Evolutionary conservation across 345 rosid genomes (phyloP).

Genomic region (Nephelium lappaceum): DNA sequence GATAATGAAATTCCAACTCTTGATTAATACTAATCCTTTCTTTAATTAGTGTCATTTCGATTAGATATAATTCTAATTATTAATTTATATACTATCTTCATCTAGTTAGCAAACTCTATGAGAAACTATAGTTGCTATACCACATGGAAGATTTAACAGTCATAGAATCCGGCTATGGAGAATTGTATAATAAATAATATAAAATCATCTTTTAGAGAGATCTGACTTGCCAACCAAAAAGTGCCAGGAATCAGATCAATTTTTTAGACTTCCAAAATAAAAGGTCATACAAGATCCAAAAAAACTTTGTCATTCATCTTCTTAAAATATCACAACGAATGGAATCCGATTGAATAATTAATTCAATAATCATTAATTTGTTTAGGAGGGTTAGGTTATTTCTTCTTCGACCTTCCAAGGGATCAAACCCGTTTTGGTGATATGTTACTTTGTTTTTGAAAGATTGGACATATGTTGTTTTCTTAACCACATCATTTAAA

Average conservation of each 20-base stretch:
- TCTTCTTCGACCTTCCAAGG: slow-evolving; percentile 26
- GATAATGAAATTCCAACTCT: slow-evolving; percentile 9
- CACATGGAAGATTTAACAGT: slow-evolving; percentile 6
- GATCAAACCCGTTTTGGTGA: slow-evolving; percentile 5
- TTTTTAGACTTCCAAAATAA: not conserved
- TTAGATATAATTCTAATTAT: not conserved
- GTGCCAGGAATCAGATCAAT: not conserved
- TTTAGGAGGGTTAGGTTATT: slow-evolving; percentile 27
- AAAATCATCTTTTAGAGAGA: not conserved
- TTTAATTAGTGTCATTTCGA: not conserved
- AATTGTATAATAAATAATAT: not conserved
- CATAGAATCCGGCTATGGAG: not conserved
- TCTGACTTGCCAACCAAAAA: slow-evolving; percentile 21
- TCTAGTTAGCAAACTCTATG: no score
- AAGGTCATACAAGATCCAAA: slow-evolving; percentile 27
- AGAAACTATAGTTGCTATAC: not conserved
- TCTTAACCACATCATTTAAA: slow-evolving; percentile 6
- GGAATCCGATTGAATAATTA: slow-evolving; percentile 4
- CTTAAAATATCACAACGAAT: not conserved
- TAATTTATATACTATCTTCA: not conserved
- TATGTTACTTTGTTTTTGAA: no score
- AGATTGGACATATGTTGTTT: slow-evolving; percentile 2
- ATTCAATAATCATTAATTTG: not conserved
- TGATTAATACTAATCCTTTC: not conserved
- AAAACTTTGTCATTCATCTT: slow-evolving; percentile 2